Percentiles rank a stretch among this genome's conserved stretches.
Evolutionary conservation across 345 rosid genomes (phyloP).

Genomic region (Brassica nigra): DNA sequence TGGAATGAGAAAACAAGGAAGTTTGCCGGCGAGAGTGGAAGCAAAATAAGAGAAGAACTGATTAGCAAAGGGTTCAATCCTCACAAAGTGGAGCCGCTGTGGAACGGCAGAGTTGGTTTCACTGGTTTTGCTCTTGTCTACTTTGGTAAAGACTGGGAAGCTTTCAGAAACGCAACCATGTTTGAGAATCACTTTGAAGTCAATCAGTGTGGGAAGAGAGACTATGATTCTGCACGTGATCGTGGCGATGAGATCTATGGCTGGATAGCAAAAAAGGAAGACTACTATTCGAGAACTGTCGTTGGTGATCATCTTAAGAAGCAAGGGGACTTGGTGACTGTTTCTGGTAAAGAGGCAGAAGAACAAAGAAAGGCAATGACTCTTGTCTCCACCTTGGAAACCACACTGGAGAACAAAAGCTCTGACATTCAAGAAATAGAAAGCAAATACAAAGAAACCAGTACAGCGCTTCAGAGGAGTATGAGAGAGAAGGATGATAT

Average conservation of each 20-base stretch:
- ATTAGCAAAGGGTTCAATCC: constrained; percentile 61
- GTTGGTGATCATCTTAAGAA: constrained; percentile 54
- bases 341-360: constrained; percentile 58
- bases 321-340: constrained; percentile 61
- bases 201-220: constrained; percentile 51
- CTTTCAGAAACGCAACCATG: constrained; percentile 54
- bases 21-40: constrained; percentile 63
- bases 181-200: constrained; percentile 60
- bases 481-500: constrained; percentile 58
- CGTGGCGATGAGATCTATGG: constrained; percentile 57
- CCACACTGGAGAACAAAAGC: constrained; percentile 52
- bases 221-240: constrained; percentile 34
- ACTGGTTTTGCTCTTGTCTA: constrained; percentile 70
- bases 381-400: constrained; percentile 50
- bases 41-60: constrained; percentile 52
- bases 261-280: constrained; percentile 74
- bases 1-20: constrained; percentile 34
- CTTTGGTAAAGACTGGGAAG: constrained; percentile 70
- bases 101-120: constrained; percentile 52
- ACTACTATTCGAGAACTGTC: constrained; percentile 42
- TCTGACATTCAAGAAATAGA: constrained; percentile 51
- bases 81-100: constrained; percentile 56
- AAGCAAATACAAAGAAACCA: constrained; percentile 47
- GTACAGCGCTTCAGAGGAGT: constrained; percentile 25
- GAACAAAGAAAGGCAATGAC: constrained; percentile 43